Evolutionary conservation across 495 filamentous ascomycete species (phyloP), one percentile per base, ranked within the genome.

Genomic region (Podospora pseudopauciseta): DNA sequence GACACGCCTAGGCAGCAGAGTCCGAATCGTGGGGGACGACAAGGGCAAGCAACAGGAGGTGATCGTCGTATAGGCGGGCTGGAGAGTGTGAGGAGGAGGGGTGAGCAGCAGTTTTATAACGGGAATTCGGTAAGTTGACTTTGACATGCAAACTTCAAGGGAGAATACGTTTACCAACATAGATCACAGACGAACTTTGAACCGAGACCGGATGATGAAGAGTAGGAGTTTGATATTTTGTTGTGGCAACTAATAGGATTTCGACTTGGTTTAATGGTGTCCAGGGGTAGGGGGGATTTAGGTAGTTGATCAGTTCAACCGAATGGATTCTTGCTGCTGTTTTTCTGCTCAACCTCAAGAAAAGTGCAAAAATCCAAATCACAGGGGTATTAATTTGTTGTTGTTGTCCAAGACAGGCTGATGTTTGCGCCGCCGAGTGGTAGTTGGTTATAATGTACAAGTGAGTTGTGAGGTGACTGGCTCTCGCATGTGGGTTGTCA

Each of bases 81-180:
- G 28, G 70, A 63, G n/a, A 65, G 64, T 3, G 63, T 69, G 0
- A 71, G 69, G 80, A 63, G 78, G 76, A 60, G 84, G 82, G 71
- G 71, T 23, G 71, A 89, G 67, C 82, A 83, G 26, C 87, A 94
- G 71, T 86, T 93, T 53, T 97, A 97, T 75, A 97, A 97, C 77
- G 93, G 93, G 4, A 97, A 96, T 73, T 90, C 92, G 76, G 91
- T 94, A 82, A 67, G 89, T 76, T n/a, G 4, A 15, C 34, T 59
- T n/a, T 1, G 0, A n/a, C 16, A 15, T 13, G 1, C 11, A 1
- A 4, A 23, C 4, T 5, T 57, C 3, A 19, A 9, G 11, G 66
- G 3, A 0, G 19, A 18, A 28, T 39, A 4, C 64, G 20, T 58
- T 39, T 16, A 58, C 73, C 75, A 62, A 78, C 27, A 0, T 30